Evolutionary conservation across 768 basidiomycete species (phyloP), one percentile per base, ranked within the genome.

Genomic region (Amanita thiersii): DNA sequence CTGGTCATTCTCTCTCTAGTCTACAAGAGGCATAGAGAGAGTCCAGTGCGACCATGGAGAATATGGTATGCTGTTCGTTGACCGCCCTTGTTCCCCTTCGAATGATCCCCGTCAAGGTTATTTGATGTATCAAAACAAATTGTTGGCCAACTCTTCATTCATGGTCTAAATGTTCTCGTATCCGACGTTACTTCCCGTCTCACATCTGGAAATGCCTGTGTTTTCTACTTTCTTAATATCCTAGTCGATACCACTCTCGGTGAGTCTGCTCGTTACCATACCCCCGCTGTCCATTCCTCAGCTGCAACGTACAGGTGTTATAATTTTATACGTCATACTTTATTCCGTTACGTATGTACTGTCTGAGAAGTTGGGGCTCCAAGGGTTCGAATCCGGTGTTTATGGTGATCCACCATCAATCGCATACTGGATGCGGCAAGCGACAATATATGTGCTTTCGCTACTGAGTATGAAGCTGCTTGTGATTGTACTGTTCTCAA

Each of bases 111-210:
- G 40, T 20, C 32, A 37, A 90, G 87, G 90, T 56, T 86, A n/a
- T 91, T 87, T 58, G 92, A 96, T 53, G 86, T 96, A 3, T 83
- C 81, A 2, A 96, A 96, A 59, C 93, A 97, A 66, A 65, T 96
- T 40, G 71, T 86, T 10, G 94, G 88, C 34, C 84, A 87, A 54
- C 69, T 83, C 66, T 83, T 86, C 52, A 77, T 91, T 3, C 88
- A 92, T 54, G 74, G 73, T 2, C 65, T 76, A 31, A 92, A 92
- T 56, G 72, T 91, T 15, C 63, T 90, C 25, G 77, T 89, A 37
- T 91, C 91, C 19, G 78, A 78, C 51, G 50, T 89, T 23, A 77
- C 82, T 18, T 89, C 91, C 1, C 64, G 77, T 30, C 69, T 77
- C 43, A 73, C 74, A 0, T 70, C 75, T 11, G 73, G 77, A 29